Conservation (phyloP, 768 basidiomycete genomes). For the Agaricus sinodeliciosus region DNA sequence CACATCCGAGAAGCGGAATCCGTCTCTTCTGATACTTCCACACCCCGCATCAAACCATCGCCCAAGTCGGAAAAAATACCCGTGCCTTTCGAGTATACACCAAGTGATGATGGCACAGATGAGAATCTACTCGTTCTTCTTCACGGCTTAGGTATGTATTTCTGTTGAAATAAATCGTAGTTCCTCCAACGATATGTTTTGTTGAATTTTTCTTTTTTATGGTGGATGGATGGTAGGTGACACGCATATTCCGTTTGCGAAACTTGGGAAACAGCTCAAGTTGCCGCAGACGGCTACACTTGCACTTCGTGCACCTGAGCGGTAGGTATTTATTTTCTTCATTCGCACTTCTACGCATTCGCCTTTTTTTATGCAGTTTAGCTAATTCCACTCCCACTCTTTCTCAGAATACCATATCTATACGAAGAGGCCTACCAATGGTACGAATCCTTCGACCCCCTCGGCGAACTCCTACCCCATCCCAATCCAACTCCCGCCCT, state of each 20-base stretch:
- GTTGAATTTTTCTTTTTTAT: constrained; percentile 13
- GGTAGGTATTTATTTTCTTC: constrained; percentile 35
- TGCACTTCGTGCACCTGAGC: constrained; percentile 73
- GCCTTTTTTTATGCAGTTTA: too few relatives aligned
- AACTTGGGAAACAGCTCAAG: constrained; percentile 64
- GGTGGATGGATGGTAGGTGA: constrained; percentile 48
- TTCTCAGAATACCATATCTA: constrained; percentile 63
- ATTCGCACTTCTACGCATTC: neutral
- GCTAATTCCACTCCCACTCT: neutral
- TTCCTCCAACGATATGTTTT: neutral
- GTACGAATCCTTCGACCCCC: constrained; percentile 75
- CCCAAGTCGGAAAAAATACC: constrained; percentile 40
- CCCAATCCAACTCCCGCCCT: constrained; percentile 74
- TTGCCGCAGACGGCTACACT: constrained; percentile 89
- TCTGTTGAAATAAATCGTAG: neutral
- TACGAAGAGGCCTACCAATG: constrained; percentile 80
- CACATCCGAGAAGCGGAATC: constrained; percentile 26
- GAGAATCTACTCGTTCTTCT: constrained; percentile 81
- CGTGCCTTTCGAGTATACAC: constrained; percentile 56
- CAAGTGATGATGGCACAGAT: constrained; percentile 80
- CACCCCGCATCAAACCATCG: constrained; percentile 37
- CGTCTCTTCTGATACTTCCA: constrained; percentile 10
- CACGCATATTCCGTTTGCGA: constrained; percentile 69
- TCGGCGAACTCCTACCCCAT: constrained; percentile 63
- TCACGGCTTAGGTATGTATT: constrained; percentile 68